Evolutionary conservation across 306 rosid genomes (phyloP).

Genomic region (Quercus dentata): DNA sequence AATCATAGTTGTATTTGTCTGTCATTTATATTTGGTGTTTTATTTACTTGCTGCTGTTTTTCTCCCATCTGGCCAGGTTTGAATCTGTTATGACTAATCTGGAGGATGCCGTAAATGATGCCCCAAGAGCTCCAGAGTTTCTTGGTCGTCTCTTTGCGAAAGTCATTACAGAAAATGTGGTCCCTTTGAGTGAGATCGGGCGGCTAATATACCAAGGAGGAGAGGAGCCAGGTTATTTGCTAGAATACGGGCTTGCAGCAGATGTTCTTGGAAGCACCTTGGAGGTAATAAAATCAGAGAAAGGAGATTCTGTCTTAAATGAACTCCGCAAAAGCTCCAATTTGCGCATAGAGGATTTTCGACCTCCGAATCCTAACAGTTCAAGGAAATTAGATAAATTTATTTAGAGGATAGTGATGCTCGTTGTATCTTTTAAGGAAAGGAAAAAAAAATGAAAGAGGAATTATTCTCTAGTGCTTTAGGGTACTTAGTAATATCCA

Average conservation of each 20-base stretch:
- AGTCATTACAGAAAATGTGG: constrained; percentile 47
- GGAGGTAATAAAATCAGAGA: constrained; percentile 55
- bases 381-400: constrained; percentile 69
- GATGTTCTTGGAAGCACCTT: constrained; percentile 70
- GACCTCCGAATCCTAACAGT: constrained; percentile 44
- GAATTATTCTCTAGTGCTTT: constrained; percentile 37
- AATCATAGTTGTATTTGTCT: background rate
- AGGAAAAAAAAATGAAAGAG: background rate
- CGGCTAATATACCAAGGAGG: constrained; percentile 59
- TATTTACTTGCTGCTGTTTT: background rate
- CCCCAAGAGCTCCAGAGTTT: constrained; percentile 86
- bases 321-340: constrained; percentile 45
- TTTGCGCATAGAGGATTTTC: constrained; percentile 62
- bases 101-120: constrained; percentile 86
- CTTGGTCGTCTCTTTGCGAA: constrained; percentile 60
- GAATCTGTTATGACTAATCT: constrained; percentile 54
- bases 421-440: constrained; percentile 42
- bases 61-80: constrained; percentile 43
- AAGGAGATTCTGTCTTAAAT: constrained; percentile 53
- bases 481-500: constrained; percentile 47
- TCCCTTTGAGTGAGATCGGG: constrained; percentile 62
- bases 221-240: constrained; percentile 66
- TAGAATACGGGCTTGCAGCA: constrained; percentile 64
- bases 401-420: constrained; percentile 62
- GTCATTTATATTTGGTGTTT: background rate